Conservation (phyloP, 495 filamentous ascomycete genomes). For the Schizothecium vesticola region DNA sequence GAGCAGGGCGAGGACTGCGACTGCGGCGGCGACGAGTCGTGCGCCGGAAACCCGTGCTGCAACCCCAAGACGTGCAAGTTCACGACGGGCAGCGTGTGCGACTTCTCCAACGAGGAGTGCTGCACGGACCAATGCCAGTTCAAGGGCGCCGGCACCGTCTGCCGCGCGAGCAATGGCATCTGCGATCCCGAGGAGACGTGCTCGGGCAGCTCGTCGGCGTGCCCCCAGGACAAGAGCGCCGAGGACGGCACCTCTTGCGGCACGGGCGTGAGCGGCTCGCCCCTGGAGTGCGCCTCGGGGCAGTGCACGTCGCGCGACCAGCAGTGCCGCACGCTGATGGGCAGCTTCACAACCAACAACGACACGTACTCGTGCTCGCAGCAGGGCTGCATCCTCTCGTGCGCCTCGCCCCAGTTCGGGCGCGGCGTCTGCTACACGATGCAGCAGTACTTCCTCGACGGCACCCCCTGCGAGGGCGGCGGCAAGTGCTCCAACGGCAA, state of each 20-base stretch:
- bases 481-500: slow-evolving; percentile 71
- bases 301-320: slow-evolving; percentile 90
- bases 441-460: slow-evolving; percentile 91
- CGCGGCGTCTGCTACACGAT: slow-evolving; percentile 62
- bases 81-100: slow-evolving; percentile 68
- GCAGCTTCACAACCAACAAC: slow-evolving; percentile 66
- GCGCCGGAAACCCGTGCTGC: slow-evolving; percentile 74
- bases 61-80: slow-evolving; percentile 87
- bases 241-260: slow-evolving; percentile 65
- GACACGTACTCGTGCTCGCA: slow-evolving; percentile 76
- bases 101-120: slow-evolving; percentile 87
- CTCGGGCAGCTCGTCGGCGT: slow-evolving; percentile 63
- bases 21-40: slow-evolving; percentile 72
- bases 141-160: slow-evolving; percentile 59
- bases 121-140: slow-evolving; percentile 72
- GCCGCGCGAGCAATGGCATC: slow-evolving; percentile 66
- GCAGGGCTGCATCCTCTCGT: slow-evolving; percentile 68
- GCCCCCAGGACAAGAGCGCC: slow-evolving; percentile 64
- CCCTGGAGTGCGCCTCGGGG: slow-evolving; percentile 80
- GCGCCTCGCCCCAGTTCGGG: slow-evolving; percentile 65
- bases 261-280: slow-evolving; percentile 37
- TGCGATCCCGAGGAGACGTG: slow-evolving; percentile 87
- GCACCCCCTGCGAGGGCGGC: slow-evolving; percentile 78
- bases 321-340: slow-evolving; percentile 86
- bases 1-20: slow-evolving; percentile 93